Evolutionary conservation across 2,329 filamentous ascomycete genomes (phyloP).

Genomic region (Ceratocystis variospora): DNA sequence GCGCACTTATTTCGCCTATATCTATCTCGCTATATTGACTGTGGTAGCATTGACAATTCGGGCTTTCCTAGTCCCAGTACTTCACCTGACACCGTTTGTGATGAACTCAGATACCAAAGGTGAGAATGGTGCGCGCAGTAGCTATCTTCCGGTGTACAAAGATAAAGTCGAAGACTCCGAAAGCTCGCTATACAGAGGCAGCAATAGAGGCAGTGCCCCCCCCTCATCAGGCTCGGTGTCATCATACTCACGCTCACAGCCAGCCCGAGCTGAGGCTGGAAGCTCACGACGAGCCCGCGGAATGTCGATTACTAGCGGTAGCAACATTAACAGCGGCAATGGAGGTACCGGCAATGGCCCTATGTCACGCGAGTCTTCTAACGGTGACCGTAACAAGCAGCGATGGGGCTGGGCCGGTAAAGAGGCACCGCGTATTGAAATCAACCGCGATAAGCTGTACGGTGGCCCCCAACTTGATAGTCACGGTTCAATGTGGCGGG

Average conservation of each 20-base stretch:
- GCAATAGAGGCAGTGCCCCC: constrained; percentile 21
- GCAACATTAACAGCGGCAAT: constrained; percentile 21
- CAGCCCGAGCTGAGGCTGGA: constrained; percentile 20
- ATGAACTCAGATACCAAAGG: constrained; percentile 28
- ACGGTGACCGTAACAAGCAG: constrained; percentile 18
- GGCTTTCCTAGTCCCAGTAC: constrained; percentile 42
- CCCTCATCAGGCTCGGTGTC: constrained; percentile 20
- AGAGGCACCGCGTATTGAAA: constrained; percentile 39
- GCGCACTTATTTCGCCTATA: constrained; percentile 69
- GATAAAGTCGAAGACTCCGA: constrained; percentile 37
- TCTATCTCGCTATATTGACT: constrained; percentile 43
- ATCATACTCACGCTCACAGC: constrained; percentile 18
- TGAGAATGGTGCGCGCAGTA: constrained; percentile 20
- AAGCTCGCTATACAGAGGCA: constrained; percentile 21
- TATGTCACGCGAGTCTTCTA: constrained; percentile 18
- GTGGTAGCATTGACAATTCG: constrained; percentile 38
- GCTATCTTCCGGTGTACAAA: constrained; percentile 37
- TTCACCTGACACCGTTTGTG: constrained; percentile 41
- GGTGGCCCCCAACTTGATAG: constrained; percentile 11
- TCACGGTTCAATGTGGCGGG: constrained; percentile 21
- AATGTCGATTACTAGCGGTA: constrained; percentile 2
- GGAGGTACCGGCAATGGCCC: background rate
- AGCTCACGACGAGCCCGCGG: constrained; percentile 20
- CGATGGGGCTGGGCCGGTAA: constrained; percentile 33
- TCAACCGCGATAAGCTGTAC: constrained; percentile 35